Base-by-base conservation (phyloP, 495 filamentous ascomycete genomes). In the Bombardia bombarda region DNA sequence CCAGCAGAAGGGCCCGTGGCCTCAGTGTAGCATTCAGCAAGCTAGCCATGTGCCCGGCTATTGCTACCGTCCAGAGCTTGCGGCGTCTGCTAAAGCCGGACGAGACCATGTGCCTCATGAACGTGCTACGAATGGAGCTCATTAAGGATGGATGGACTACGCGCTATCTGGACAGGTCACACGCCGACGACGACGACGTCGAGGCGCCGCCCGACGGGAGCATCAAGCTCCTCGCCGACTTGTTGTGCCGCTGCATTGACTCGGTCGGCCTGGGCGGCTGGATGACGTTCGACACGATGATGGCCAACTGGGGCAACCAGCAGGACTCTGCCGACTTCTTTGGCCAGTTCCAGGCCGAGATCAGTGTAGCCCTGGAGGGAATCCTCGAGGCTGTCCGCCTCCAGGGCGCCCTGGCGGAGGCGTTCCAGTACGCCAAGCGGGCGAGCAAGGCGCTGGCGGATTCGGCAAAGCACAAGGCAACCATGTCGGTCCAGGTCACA, bases 181-280 rank as follows among this genome's bases (percentile, higher is more conserved):
- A 49, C 3, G 45, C 26, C 12, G 70, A 74, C 21, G 65, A 74
- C 10, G 75, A 78, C 20, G 71, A 74, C 4, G 66, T 69, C 1
- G 75, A 79, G 56, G 56, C 73, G 38, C 61, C 77, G 50, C 69
- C 69, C 17, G 69, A 76, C 28, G 74, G 66, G 9, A 77, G 75
- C 56, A 74, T 76, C 38, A 61, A 65, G 38, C 67, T 75, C 31
- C 78, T 87, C 43, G 72, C 75, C 23, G 74, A 80, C 40, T 64
- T 93, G 7, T 72, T 95, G 25, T 83, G 76, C 53, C 79, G 81
- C 49, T 80, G 85, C 31, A 70, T 95, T 8, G 89, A 96, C 64
- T 80, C 86, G 8, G 75, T 95, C n/a, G 87, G 88, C 8, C 72
- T 84, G 14, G 81, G 75, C 10, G 86, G 87, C 22, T 96, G 86